A percentile compares a stretch with the other conserved stretches of the same genome.
phyloP scores from a whole-genome alignment of 345 rosid genomes.

The Excoecaria agallocha region DNA sequence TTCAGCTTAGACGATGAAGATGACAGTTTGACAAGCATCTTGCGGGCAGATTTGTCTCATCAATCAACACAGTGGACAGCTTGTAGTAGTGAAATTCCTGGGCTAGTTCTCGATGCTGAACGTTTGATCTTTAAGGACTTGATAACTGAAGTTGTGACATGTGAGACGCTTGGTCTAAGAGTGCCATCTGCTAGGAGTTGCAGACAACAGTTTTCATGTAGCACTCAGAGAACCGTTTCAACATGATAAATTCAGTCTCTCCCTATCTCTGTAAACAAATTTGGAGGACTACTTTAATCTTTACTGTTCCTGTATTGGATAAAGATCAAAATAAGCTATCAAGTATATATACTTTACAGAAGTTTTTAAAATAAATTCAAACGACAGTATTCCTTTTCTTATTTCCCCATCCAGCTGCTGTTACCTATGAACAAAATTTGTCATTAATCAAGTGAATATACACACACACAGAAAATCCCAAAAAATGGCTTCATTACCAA shows the following conservation, averaged over 20 bases:
- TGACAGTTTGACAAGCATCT: conserved; percentile 40
- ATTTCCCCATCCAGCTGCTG: not conserved
- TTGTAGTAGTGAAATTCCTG: conserved; percentile 48
- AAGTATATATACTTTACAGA: conserved; percentile 7
- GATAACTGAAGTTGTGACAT: conserved; percentile 56
- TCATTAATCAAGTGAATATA: not conserved
- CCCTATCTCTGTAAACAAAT: not conserved
- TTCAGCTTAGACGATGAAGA: conserved; percentile 47
- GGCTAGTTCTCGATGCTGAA: conserved; percentile 64
- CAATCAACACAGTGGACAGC: conserved; percentile 50
- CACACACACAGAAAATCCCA: not conserved
- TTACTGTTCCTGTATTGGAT: not conserved
- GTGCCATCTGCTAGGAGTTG: conserved; percentile 6
- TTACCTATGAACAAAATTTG: not conserved
- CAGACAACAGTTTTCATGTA: conserved; percentile 15
- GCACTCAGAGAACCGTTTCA: not conserved
- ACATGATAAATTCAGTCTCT: not conserved
- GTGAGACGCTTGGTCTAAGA: conserved; percentile 31
- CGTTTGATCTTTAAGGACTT: conserved; percentile 83
- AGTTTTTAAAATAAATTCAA: not conserved
- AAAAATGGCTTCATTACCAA: no score
- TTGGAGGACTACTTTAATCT: not conserved
- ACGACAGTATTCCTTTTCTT: not conserved
- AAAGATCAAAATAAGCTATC: conserved; percentile 6
- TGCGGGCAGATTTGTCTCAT: conserved; percentile 51